A percentile compares a stretch with the other conserved stretches of the same genome.
These are phyloP conservation scores for Kodamaea restingae DNA, from an alignment of 805 yeast species.

Conservation along the genomic window DNA sequence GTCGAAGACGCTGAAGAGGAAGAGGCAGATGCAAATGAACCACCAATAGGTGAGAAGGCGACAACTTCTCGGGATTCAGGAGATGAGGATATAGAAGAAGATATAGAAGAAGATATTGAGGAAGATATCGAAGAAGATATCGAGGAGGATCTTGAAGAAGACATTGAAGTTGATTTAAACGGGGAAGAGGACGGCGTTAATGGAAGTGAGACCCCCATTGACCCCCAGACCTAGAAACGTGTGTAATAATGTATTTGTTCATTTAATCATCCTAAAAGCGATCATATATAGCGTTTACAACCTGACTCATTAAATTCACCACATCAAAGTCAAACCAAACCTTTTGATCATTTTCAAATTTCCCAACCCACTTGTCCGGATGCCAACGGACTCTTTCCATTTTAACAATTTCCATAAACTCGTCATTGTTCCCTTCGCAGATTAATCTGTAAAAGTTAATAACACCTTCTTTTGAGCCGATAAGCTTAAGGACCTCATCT, in stretches of 20 bases:
- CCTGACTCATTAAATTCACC: slow-evolving; percentile 28
- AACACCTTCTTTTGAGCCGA: slow-evolving; percentile 20
- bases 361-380: slow-evolving; percentile 56
- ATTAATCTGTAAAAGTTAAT: slow-evolving; percentile 25
- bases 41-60: slow-evolving; percentile 13
- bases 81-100: slow-evolving; percentile 30
- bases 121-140: slow-evolving; percentile 20
- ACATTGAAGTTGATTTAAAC: slow-evolving; percentile 15
- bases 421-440: slow-evolving; percentile 11
- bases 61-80: slow-evolving; percentile 9
- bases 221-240: background rate
- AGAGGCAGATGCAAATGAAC: slow-evolving; percentile 26
- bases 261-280: background rate
- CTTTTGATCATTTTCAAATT: slow-evolving; percentile 12
- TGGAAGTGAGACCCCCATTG: slow-evolving; percentile 16
- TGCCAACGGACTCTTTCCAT: slow-evolving; percentile 64
- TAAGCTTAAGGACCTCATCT: slow-evolving; percentile 16
- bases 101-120: slow-evolving; percentile 23
- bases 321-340: slow-evolving; percentile 22
- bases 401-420: slow-evolving; percentile 27
- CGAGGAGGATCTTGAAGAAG: slow-evolving; percentile 16
- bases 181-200: slow-evolving; percentile 13
- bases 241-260: slow-evolving; percentile 1
- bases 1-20: slow-evolving; percentile 33
- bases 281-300: slow-evolving; percentile 27